Base-by-base conservation (phyloP, 352 stramenopile genomes). In the Stramenopiles sp. region DNA sequence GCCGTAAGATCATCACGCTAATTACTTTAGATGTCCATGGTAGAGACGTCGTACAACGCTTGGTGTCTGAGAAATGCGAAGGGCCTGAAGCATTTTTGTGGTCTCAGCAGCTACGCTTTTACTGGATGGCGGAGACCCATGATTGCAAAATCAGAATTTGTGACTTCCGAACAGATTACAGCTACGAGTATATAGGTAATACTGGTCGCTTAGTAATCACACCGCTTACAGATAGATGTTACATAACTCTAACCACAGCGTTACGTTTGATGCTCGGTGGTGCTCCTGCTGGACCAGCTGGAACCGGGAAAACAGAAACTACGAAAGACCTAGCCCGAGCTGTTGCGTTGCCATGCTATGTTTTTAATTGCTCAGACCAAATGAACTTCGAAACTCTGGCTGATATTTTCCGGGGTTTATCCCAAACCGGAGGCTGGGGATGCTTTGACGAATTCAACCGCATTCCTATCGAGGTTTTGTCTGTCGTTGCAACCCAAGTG, bases 401-500 rank as follows among this genome's bases (percentile, higher is more conserved):
- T 8, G 93, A 97, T 80, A 97, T 97, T 81, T 98, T 98, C 84
- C 87, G 91, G 32, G 94, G 94, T 7, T 87, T 98, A 1, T 89
- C 92, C 0, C 93, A 97, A 84, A 97, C 93, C 32, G 94, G 93
- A 33, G 92, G 93, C 0, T 98, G 94, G 94, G 94, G 94, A 1
- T 98, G 93, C 83, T 98, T 98, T 85, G 93, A 97, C 81, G 93
- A 98, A 84, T 98, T 98, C 81, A 98, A 98, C 80, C 91, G 94
- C 39, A 97, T 98, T 84, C 94, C 91, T 7, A 95, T 98, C 33
- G 94, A 98, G 85, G 95, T 98, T 7, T 84, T 98, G 1, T 96
- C 90, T 0, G 93, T 98, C 8, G 94, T 98, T 7, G 93, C 93
- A 22, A 97, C 94, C 0, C 95, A 98, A 82, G 94, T 98, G n/a